A percentile compares a stretch with the other conserved stretches of the same genome.
Conservation (phyloP, 2,329 filamentous ascomycete genomes). For the Penicillium sp. region DNA sequence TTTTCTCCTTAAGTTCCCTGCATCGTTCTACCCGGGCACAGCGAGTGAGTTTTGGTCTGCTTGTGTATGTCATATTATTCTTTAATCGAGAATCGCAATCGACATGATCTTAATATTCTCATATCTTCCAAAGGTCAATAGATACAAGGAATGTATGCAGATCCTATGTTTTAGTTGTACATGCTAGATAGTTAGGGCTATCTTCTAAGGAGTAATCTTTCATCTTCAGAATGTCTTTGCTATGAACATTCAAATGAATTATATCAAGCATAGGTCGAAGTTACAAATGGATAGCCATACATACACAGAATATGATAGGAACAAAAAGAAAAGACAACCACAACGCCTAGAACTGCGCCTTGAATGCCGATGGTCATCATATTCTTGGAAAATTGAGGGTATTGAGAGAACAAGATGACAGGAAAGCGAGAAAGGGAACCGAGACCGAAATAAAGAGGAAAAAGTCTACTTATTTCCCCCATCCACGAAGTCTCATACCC, state of each 20-base stretch:
- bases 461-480: slow-evolving; percentile 48
- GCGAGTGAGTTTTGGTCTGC: slow-evolving; percentile 27
- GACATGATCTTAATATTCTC: slow-evolving; percentile 15
- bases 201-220: not conserved
- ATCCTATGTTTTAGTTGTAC: not conserved
- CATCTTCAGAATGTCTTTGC: too few relatives aligned
- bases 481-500: slow-evolving; percentile 82
- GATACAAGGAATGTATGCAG: too few relatives aligned
- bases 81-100: slow-evolving; percentile 16
- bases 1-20: slow-evolving; percentile 11
- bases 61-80: slow-evolving; percentile 24
- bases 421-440: not conserved
- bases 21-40: slow-evolving; percentile 24
- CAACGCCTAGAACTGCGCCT: slow-evolving; percentile 13
- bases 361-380: slow-evolving; percentile 9
- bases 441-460: not conserved
- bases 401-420: slow-evolving; percentile 9
- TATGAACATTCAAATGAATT: too few relatives aligned
- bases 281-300: not conserved
- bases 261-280: not conserved
- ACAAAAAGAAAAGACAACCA: not conserved
- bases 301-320: slow-evolving; percentile 1
- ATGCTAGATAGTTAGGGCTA: not conserved
- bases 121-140: not conserved
- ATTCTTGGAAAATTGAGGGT: slow-evolving; percentile 1